Percentiles rank a stretch among this genome's conserved stretches.
phyloP scores from a whole-genome alignment of 169 alveolate species.

The Eimeria necatrix region DNA sequence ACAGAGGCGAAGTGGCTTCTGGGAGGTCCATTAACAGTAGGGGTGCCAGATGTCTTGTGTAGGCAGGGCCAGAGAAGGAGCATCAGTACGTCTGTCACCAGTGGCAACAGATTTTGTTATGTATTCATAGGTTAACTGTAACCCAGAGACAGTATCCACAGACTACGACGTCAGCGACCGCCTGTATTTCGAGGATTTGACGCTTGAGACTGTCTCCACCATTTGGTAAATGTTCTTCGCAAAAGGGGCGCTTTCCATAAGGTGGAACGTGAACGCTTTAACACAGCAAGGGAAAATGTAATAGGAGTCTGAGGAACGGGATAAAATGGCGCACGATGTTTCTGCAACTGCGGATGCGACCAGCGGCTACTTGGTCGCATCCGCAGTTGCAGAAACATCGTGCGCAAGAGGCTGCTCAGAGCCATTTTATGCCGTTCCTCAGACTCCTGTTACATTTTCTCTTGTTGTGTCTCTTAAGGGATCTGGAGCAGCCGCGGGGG shows the following conservation, averaged over 20 bases:
- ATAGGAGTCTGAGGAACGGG: background rate
- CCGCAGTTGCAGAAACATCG: background rate
- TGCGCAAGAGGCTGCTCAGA: background rate
- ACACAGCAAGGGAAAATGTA: background rate
- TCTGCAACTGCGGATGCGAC: background rate
- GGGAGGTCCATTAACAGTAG: background rate
- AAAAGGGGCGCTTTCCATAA: background rate
- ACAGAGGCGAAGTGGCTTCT: background rate
- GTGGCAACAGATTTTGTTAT: slow-evolving; percentile 73
- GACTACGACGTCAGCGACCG: slow-evolving; percentile 94
- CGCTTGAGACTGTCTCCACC: slow-evolving; percentile 87
- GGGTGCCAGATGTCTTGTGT: too few relatives aligned
- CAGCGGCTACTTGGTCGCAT: background rate
- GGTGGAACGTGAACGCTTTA: background rate
- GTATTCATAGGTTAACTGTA: slow-evolving; percentile 91
- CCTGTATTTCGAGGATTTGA: slow-evolving; percentile 90
- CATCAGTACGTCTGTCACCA: background rate
- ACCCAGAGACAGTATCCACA: slow-evolving; percentile 95
- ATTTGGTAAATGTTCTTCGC: slow-evolving; percentile 65
- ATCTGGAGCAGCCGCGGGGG: slow-evolving; percentile 89
- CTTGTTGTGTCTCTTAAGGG: slow-evolving; percentile 16
- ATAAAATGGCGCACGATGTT: background rate
- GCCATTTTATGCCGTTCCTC: background rate
- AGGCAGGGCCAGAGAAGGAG: too few relatives aligned
- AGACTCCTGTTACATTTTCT: background rate